Percentiles rank a stretch among this genome's conserved stretches.
Conservation (phyloP, 805 yeast species). For the Lipomyces japonicus region DNA sequence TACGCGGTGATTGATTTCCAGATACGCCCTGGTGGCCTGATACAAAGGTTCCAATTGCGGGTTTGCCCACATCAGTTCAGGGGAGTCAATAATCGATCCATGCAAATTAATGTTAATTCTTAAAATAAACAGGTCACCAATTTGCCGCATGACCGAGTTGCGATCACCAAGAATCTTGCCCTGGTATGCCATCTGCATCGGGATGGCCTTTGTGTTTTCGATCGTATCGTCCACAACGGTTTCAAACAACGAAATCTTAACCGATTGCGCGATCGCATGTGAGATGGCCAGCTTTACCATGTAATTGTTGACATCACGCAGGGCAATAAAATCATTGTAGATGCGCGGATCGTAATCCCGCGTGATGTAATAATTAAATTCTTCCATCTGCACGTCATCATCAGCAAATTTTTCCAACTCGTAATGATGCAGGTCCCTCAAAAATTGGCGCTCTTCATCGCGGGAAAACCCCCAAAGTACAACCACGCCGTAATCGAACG, state of each 20-base stretch:
- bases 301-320: constrained; percentile 83
- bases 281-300: constrained; percentile 90
- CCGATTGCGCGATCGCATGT: constrained; percentile 94
- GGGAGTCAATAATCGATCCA: constrained; percentile 78
- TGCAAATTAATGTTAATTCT: constrained; percentile 45
- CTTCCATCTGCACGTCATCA: constrained; percentile 91
- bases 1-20: constrained; percentile 93
- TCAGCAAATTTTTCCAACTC: constrained; percentile 84
- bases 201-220: constrained; percentile 95
- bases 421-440: constrained; percentile 81
- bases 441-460: constrained; percentile 75
- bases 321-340: constrained; percentile 90
- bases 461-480: constrained; percentile 93
- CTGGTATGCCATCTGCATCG: constrained; percentile 88
- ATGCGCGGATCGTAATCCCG: constrained; percentile 92
- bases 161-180: constrained; percentile 95
- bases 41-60: constrained; percentile 97
- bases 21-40: constrained; percentile 82
- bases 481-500: constrained; percentile 95
- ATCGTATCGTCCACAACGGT: constrained; percentile 95
- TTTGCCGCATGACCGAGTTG: constrained; percentile 93
- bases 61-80: constrained; percentile 98
- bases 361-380: constrained; percentile 91
- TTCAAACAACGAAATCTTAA: constrained; percentile 90
- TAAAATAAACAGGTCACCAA: constrained; percentile 90